Evolutionary conservation across 164 flowering plant genomes (phyloP).

Genomic region (Protea cynaroides): DNA sequence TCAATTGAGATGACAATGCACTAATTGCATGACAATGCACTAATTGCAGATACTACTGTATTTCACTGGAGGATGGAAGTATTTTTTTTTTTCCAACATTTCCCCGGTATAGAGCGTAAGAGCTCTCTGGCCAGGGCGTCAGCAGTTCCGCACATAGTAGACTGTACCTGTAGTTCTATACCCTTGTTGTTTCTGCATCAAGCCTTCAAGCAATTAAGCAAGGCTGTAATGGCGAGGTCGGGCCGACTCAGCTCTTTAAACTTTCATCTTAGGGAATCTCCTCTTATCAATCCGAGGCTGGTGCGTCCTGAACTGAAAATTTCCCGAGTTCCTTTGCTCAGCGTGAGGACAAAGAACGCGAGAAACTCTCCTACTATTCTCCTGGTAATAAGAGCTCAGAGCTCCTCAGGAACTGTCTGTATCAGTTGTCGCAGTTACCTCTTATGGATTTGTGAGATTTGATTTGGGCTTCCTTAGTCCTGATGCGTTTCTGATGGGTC

Average conservation of each 20-base stretch:
- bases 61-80: no score
- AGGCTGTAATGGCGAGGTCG: constrained; percentile 23
- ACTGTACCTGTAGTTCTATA: no score
- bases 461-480: constrained; percentile 9
- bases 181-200: background rate
- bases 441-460: background rate
- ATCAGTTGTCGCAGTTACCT: background rate
- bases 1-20: no score
- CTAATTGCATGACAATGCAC: no score
- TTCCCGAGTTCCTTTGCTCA: constrained; percentile 14
- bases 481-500: constrained; percentile 11
- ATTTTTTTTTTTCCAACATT: no score
- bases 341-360: constrained; percentile 17
- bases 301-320: constrained; percentile 10
- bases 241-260: constrained; percentile 7
- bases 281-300: constrained; percentile 10
- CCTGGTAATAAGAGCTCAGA: constrained; percentile 53
- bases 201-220: background rate
- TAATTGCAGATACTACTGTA: no score
- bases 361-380: constrained; percentile 22
- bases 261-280: constrained; percentile 8
- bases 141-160: no score
- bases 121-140: no score
- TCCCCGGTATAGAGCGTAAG: no score
- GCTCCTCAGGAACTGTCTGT: constrained; percentile 30